A percentile compares a stretch with the other conserved stretches of the same genome.
Conservation (phyloP, 2,329 filamentous ascomycete species). For the Cytospora leucostoma region DNA sequence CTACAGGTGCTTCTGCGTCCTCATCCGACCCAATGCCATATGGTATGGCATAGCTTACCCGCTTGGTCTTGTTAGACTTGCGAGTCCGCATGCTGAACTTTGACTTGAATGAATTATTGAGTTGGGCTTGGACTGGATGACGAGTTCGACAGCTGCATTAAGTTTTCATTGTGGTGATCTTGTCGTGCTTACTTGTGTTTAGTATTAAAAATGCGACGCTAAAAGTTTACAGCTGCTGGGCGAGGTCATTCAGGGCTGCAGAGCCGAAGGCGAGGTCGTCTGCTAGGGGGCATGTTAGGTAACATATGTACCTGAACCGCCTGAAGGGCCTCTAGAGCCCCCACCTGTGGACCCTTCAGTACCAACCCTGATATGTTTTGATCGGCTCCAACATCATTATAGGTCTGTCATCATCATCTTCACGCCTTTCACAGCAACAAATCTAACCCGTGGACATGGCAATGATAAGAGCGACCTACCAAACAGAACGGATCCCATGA, state of each 20-base stretch:
- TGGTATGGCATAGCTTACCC: slow-evolving; percentile 18
- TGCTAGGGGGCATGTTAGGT: background rate
- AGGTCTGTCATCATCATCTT: background rate
- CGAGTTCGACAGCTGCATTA: background rate
- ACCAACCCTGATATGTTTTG: background rate
- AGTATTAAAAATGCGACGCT: background rate
- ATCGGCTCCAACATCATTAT: background rate
- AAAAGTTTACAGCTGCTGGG: background rate
- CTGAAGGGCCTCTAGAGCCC: background rate
- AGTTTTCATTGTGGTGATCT: background rate
- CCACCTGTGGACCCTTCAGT: background rate
- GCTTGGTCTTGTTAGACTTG: slow-evolving; percentile 25
- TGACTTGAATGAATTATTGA: background rate
- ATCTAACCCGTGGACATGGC: no score
- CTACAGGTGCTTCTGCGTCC: slow-evolving; percentile 4
- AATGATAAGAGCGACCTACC: no score
- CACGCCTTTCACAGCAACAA: no score
- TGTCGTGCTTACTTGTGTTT: background rate
- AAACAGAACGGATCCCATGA: no score
- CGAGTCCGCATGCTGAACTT: slow-evolving; percentile 23
- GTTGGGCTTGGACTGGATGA: background rate
- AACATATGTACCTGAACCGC: background rate
- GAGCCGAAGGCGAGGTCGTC: no score
- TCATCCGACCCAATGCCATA: slow-evolving; percentile 24
- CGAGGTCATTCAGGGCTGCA: background rate